These are phyloP conservation scores for Sclerotinia subarctica DNA, from an alignment of 2,329 filamentous ascomycete species.

Conservation along the genomic window DNA sequence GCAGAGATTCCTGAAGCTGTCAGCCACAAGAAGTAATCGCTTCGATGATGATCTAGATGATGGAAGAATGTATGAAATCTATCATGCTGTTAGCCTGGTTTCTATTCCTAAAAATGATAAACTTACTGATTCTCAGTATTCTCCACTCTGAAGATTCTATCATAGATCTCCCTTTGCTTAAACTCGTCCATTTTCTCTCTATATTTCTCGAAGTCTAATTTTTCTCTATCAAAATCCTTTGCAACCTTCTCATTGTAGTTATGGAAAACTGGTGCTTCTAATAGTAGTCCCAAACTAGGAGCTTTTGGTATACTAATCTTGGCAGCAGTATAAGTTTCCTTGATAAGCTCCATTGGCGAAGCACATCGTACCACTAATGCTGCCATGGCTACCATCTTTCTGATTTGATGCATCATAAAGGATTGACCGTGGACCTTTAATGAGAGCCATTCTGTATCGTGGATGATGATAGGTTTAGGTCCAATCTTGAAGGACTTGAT, in stretches of 20 bases:
- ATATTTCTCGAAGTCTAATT: conserved; percentile 75
- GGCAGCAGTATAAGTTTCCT: conserved; percentile 66
- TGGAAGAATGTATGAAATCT: conserved; percentile 78
- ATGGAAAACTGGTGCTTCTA: conserved; percentile 90
- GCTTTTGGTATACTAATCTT: conserved; percentile 91
- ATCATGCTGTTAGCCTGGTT: conserved; percentile 15
- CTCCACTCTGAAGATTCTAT: conserved; percentile 85
- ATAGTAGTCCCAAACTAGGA: conserved; percentile 78
- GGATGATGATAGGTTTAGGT: conserved; percentile 73
- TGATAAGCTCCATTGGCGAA: conserved; percentile 66
- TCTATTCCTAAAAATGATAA: neutral
- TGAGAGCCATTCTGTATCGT: conserved; percentile 91
- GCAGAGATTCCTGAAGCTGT: conserved; percentile 66
- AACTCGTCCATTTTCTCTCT: conserved; percentile 80
- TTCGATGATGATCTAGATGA: conserved; percentile 72
- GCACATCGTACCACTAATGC: conserved; percentile 82
- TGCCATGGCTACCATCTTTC: conserved; percentile 97
- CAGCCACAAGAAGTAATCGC: conserved; percentile 70
- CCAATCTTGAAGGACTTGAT: conserved; percentile 91
- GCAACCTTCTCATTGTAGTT: conserved; percentile 76
- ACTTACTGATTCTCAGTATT: conserved; percentile 80
- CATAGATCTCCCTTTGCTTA: conserved; percentile 89
- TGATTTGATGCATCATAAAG: conserved; percentile 99
- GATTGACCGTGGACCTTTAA: conserved; percentile 95
- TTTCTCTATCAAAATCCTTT: conserved; percentile 59